phyloP scores from a whole-genome alignment of 208 protist species.

The Leishmania arabica region DNA sequence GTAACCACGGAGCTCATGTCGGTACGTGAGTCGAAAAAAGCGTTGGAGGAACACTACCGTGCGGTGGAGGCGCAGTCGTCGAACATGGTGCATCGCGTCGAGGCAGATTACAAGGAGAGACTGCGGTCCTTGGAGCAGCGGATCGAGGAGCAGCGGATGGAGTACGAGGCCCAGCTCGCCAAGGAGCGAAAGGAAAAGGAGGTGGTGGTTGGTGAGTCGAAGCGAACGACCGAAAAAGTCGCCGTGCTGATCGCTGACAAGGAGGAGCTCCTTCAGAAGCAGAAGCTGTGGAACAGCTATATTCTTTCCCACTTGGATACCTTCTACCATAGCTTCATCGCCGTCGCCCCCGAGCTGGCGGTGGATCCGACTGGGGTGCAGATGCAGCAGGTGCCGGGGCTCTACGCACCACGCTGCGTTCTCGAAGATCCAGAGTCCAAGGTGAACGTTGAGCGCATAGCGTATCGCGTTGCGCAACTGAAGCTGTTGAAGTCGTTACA shows the following conservation, averaged over 20 bases:
- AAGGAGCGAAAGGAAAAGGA: conserved; percentile 50
- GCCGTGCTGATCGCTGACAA: conserved; percentile 48
- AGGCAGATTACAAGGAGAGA: conserved; percentile 81
- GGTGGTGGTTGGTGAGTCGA: conserved; percentile 49
- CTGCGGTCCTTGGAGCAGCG: conserved; percentile 61
- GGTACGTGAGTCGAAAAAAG: conserved; percentile 44
- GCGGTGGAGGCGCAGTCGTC: conserved; percentile 51
- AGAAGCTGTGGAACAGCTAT: conserved; percentile 80
- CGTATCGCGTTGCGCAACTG: conserved; percentile 71
- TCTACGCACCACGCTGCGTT: conserved; percentile 67
- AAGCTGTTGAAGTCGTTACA: conserved; percentile 39
- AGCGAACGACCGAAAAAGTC: conserved; percentile 51
- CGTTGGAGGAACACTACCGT: conserved; percentile 51
- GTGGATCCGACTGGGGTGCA: conserved; percentile 53
- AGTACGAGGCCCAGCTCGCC: conserved; percentile 44
- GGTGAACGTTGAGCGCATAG: conserved; percentile 70
- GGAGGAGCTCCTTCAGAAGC: conserved; percentile 63
- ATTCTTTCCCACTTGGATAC: conserved; percentile 62
- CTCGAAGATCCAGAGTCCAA: conserved; percentile 76
- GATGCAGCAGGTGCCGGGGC: conserved; percentile 56
- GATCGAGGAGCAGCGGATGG: conserved; percentile 53
- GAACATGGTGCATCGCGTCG: conserved; percentile 61
- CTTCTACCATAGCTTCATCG: conserved; percentile 56
- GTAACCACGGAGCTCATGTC: conserved; percentile 63
- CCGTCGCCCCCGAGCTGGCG: conserved; percentile 46